Conservation (phyloP, 768 basidiomycete genomes). For the Mycena maculata region DNA sequence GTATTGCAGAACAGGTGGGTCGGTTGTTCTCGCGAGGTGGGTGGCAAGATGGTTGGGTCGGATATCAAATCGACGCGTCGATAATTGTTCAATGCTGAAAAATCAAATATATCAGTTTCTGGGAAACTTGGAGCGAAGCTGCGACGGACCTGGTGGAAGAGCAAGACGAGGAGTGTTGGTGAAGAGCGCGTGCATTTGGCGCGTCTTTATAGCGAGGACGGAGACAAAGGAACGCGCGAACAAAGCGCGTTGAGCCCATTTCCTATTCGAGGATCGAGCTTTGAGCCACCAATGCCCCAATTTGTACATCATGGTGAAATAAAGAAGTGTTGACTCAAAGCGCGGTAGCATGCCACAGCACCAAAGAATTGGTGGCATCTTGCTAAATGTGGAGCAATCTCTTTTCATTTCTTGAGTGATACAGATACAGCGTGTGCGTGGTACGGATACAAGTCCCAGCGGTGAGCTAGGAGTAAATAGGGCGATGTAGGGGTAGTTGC, state of each 20-base stretch:
- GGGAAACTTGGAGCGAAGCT: not conserved
- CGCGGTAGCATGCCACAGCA: not conserved
- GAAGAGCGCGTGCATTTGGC: not conserved
- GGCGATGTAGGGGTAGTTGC: too few relatives aligned
- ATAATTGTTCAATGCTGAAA: not conserved
- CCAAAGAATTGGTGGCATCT: not conserved
- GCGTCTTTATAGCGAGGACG: not conserved
- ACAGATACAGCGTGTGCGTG: constrained; percentile 23
- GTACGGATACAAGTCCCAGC: constrained; percentile 28
- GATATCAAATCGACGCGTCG: not conserved
- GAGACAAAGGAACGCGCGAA: constrained; percentile 13
- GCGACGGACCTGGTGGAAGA: constrained; percentile 2
- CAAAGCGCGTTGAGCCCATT: constrained; percentile 16
- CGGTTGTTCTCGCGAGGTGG: not conserved
- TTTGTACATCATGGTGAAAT: not conserved
- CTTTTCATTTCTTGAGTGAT: not conserved
- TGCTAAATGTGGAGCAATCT: not conserved
- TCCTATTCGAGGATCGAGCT: not conserved
- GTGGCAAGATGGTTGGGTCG: not conserved
- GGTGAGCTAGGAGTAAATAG: not conserved
- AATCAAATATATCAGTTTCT: not conserved
- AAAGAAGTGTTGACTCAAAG: too few relatives aligned
- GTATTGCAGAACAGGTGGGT: too few relatives aligned
- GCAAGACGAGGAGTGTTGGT: not conserved
- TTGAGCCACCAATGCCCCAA: not conserved